Conservation (phyloP, 129 eudicot genomes). For the Chrysanthemum makinoi region DNA sequence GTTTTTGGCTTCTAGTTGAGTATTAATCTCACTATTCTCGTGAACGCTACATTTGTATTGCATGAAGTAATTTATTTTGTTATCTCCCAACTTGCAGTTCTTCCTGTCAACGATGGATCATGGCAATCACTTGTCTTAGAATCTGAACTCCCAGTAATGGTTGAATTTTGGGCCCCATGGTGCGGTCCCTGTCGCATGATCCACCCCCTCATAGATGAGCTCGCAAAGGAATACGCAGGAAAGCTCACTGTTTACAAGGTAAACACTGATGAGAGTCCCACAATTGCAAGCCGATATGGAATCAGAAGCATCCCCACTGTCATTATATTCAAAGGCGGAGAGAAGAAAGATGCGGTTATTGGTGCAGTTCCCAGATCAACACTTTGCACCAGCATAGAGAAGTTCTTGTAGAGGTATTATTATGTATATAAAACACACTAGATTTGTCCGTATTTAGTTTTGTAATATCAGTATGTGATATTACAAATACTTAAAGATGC, state of each 20-base stretch:
- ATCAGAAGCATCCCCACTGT: constrained; percentile 96
- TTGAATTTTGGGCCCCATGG: constrained; percentile 99
- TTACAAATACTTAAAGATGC: constrained; percentile 29
- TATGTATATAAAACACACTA: constrained; percentile 11
- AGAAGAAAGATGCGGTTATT: constrained; percentile 89
- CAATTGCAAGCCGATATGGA: constrained; percentile 73
- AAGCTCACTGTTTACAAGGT: constrained; percentile 85
- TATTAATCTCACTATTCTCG: background rate
- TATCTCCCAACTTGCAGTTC: constrained; percentile 44
- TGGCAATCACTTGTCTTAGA: constrained; percentile 76
- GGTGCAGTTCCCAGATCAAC: constrained; percentile 94
- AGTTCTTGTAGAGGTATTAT: constrained; percentile 50
- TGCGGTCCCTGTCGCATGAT: constrained; percentile 98
- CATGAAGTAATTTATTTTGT: background rate
- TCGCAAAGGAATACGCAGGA: constrained; percentile 69
- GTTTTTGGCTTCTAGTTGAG: background rate
- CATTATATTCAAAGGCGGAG: constrained; percentile 81
- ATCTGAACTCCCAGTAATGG: constrained; percentile 57
- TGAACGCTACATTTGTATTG: background rate
- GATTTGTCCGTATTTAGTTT: constrained; percentile 28
- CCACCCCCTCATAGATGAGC: constrained; percentile 81
- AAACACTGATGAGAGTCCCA: constrained; percentile 83
- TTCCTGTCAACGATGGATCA: constrained; percentile 47
- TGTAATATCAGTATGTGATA: constrained; percentile 25
- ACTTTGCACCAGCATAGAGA: constrained; percentile 61